phyloP scores from a whole-genome alignment of 331 rosid species.

The Rosa hybrid region DNA sequence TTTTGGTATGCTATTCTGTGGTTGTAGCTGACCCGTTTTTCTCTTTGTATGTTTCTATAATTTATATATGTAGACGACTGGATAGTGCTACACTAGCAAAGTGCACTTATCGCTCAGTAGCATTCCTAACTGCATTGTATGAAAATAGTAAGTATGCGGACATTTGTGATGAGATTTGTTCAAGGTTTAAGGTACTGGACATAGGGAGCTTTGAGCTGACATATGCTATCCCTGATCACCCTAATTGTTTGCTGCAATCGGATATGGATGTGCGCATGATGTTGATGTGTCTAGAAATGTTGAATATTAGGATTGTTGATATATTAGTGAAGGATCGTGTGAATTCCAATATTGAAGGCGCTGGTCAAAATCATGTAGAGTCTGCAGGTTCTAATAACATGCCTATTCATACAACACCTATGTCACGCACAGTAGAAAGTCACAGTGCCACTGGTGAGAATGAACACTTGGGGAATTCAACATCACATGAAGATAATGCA shows the following conservation, averaged over 20 bases:
- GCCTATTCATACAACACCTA: constrained; percentile 1
- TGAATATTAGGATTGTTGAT: constrained; percentile 9
- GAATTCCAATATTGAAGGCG: background rate
- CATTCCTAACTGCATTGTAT: background rate
- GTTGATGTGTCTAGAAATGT: background rate
- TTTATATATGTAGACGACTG: background rate
- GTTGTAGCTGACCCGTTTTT: background rate
- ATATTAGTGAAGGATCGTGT: background rate
- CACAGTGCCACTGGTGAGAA: background rate
- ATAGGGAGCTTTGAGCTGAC: constrained; percentile 2
- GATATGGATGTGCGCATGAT: background rate
- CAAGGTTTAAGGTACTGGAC: background rate
- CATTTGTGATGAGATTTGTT: background rate
- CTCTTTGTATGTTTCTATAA: background rate
- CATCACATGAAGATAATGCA: background rate
- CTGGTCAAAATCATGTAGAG: background rate
- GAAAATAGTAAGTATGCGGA: background rate
- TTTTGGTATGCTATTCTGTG: background rate
- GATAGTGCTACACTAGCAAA: background rate
- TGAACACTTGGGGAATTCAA: background rate
- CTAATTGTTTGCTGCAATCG: constrained; percentile 10
- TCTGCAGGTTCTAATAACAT: background rate
- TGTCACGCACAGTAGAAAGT: background rate
- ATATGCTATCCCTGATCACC: constrained; percentile 1
- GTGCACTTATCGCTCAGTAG: background rate